phyloP scores from a whole-genome alignment of 805 yeast species.

The Citeromyces nyonsensis region DNA sequence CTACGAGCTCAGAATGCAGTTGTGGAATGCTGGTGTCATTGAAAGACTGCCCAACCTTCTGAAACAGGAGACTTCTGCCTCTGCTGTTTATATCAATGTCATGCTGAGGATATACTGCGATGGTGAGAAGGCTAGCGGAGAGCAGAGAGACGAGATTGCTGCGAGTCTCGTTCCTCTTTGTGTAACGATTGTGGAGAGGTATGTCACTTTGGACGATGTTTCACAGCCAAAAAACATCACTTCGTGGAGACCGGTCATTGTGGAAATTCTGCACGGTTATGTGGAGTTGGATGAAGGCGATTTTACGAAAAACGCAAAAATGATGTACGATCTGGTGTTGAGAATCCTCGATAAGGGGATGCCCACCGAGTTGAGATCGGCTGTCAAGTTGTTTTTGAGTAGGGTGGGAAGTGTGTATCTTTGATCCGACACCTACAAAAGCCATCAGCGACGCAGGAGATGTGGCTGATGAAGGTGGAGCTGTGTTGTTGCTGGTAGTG shows the following conservation, averaged over 20 bases:
- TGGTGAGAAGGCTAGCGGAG: slow-evolving; percentile 28
- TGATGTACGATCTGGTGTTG: slow-evolving; percentile 43
- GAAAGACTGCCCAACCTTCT: slow-evolving; percentile 83
- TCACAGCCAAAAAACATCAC: slow-evolving; percentile 68
- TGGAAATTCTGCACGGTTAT: slow-evolving; percentile 74
- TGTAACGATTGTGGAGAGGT: slow-evolving; percentile 53
- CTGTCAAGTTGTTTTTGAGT: slow-evolving; percentile 42
- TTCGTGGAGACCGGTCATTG: slow-evolving; percentile 87
- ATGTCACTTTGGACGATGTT: slow-evolving; percentile 55
- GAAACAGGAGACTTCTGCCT: slow-evolving; percentile 82
- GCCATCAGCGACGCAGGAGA: too few relatives aligned
- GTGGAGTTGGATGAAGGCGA: slow-evolving; percentile 63
- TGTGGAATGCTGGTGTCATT: slow-evolving; percentile 86
- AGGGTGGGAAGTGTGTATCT: slow-evolving; percentile 28
- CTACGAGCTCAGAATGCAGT: slow-evolving; percentile 70
- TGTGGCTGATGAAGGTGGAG: too few relatives aligned
- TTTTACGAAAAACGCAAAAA: slow-evolving; percentile 41
- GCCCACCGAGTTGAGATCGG: slow-evolving; percentile 42
- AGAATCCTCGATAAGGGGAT: slow-evolving; percentile 44
- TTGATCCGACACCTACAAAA: too few relatives aligned
- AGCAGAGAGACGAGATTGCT: slow-evolving; percentile 33
- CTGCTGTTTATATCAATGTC: slow-evolving; percentile 73
- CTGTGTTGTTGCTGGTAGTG: too few relatives aligned
- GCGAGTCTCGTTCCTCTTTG: slow-evolving; percentile 53
- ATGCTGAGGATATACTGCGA: slow-evolving; percentile 71